Evolutionary conservation across 257 asterid species (phyloP).

Genomic region (Fraxinus americana): DNA sequence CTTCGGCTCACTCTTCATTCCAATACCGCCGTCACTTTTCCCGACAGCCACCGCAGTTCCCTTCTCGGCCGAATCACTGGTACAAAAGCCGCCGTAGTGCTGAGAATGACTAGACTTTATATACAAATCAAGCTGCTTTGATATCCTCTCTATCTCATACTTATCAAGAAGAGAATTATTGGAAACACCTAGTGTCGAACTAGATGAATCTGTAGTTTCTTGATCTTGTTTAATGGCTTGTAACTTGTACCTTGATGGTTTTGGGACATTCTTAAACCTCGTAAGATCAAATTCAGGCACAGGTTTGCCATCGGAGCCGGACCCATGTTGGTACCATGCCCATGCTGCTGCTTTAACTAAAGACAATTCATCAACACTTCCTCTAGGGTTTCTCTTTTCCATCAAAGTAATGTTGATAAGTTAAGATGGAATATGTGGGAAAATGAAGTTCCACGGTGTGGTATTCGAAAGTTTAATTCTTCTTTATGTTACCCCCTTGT

Average conservation of each 20-base stretch:
- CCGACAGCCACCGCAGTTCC: conserved; percentile 11
- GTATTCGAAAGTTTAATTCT: neutral
- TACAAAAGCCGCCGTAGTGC: neutral
- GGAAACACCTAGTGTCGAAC: neutral
- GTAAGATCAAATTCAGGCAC: conserved; percentile 41
- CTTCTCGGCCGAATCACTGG: neutral
- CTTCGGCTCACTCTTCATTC: conserved; percentile 5
- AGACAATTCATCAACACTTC: conserved; percentile 39
- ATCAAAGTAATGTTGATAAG: neutral
- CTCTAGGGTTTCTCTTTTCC: conserved; percentile 34
- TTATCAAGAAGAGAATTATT: conserved; percentile 58
- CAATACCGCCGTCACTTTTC: conserved; percentile 14
- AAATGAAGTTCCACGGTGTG: conserved; percentile 30
- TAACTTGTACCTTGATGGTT: conserved; percentile 59
- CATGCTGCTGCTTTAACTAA: conserved; percentile 58
- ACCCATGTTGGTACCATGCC: conserved; percentile 66
- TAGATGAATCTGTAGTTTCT: neutral
- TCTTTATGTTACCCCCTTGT: neutral
- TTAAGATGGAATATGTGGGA: conserved; percentile 26
- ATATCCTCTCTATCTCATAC: conserved; percentile 61
- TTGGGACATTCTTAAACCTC: conserved; percentile 28
- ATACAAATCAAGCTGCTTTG: conserved; percentile 50
- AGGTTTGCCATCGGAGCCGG: conserved; percentile 40
- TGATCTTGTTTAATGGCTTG: conserved; percentile 39
- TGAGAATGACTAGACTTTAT: conserved; percentile 39